phyloP scores from a whole-genome alignment of 495 filamentous ascomycete genomes.

The Penicillium antarcticum region DNA sequence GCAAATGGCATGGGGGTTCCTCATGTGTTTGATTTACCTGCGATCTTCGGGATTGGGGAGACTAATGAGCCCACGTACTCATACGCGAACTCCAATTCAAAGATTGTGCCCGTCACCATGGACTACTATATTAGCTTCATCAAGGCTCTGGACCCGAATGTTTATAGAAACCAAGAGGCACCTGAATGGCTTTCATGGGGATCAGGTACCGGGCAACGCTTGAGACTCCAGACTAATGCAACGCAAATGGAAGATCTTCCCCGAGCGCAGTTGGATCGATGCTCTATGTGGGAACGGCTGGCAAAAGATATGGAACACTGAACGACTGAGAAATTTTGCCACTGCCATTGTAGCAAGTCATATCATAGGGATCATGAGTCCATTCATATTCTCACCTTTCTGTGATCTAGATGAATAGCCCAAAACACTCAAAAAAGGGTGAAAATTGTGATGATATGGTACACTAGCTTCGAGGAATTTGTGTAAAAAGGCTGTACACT shows the following conservation, averaged over 20 bases:
- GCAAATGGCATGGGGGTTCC: slow-evolving; percentile 58
- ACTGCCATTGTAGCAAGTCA: background rate
- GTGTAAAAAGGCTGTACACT: no score
- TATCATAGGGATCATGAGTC: background rate
- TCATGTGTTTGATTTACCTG: slow-evolving; percentile 58
- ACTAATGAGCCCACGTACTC: slow-evolving; percentile 21
- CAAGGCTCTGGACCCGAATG: slow-evolving; percentile 58
- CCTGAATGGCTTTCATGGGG: slow-evolving; percentile 45
- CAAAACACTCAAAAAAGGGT: no score
- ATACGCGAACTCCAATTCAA: slow-evolving; percentile 34
- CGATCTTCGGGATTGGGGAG: slow-evolving; percentile 47
- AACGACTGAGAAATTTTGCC: background rate
- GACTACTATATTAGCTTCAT: slow-evolving; percentile 65
- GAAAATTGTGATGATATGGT: no score
- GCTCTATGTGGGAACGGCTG: slow-evolving; percentile 38
- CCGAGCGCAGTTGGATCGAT: slow-evolving; percentile 36
- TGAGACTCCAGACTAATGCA: slow-evolving; percentile 49
- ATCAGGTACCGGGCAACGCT: slow-evolving; percentile 17
- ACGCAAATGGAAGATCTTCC: slow-evolving; percentile 54
- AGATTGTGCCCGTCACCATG: slow-evolving; percentile 54
- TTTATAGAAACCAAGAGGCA: slow-evolving; percentile 23
- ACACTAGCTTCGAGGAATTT: no score
- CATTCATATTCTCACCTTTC: no score
- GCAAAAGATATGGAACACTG: slow-evolving; percentile 16
- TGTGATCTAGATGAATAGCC: no score